phyloP scores from a whole-genome alignment of 164 flowering plant genomes.

The Platanus orientalis region DNA sequence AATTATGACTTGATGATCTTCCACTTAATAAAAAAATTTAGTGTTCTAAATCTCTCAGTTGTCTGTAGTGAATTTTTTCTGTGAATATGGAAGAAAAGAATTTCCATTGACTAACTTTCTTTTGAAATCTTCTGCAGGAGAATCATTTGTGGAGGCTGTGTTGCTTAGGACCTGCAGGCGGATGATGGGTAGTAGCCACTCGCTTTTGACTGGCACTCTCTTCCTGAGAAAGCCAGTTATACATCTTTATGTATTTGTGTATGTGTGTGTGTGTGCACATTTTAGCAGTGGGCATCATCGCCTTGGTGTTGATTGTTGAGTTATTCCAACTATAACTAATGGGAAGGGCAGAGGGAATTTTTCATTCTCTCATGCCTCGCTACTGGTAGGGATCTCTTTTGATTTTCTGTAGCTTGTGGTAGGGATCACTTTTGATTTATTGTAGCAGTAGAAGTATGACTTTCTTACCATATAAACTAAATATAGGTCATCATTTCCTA shows the following conservation, averaged over 20 bases:
- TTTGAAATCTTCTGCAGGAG: slow-evolving; percentile 32
- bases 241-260: neutral
- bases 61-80: neutral
- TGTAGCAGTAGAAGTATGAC: neutral
- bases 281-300: too few species aligned
- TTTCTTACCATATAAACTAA: neutral
- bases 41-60: too few species aligned
- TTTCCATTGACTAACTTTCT: neutral
- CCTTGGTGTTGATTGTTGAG: too few species aligned
- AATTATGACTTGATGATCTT: too few species aligned
- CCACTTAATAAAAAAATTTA: too few species aligned
- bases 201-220: neutral
- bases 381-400: neutral
- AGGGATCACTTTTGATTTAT: neutral
- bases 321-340: too few species aligned
- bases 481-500: too few species aligned
- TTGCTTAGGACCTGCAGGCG: slow-evolving; percentile 25
- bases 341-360: slow-evolving; percentile 25
- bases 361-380: slow-evolving; percentile 32
- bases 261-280: neutral
- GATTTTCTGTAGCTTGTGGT: neutral
- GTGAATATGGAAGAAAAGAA: too few species aligned
- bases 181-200: neutral
- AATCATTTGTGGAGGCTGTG: slow-evolving; percentile 66
- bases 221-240: too few species aligned